A percentile compares a stretch with the other conserved stretches of the same genome.
phyloP scores from a whole-genome alignment of 2,329 filamentous ascomycete genomes.

The Apiospora saccharicola region DNA sequence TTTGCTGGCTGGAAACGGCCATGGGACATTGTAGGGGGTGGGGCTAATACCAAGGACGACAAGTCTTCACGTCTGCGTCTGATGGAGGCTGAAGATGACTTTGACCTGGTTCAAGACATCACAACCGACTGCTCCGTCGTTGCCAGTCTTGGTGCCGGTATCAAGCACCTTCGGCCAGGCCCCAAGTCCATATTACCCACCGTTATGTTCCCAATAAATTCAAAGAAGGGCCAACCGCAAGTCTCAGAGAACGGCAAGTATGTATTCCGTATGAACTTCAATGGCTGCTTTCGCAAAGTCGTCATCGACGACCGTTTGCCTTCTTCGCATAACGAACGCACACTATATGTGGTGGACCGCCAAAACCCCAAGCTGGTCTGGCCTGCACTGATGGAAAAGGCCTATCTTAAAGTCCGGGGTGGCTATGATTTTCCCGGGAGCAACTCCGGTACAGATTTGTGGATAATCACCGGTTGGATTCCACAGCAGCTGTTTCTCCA shows the following conservation, averaged over 20 bases:
- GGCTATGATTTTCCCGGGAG: constrained; percentile 98
- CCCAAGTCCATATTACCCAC: constrained; percentile 73
- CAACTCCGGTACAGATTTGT: constrained; percentile 94
- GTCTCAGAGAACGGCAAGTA: constrained; percentile 87
- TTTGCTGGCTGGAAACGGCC: constrained; percentile 87
- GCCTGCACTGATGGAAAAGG: constrained; percentile 94
- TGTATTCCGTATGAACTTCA: constrained; percentile 91
- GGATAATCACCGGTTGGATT: constrained; percentile 94
- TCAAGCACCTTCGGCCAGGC: constrained; percentile 73
- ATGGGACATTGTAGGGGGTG: constrained; percentile 59
- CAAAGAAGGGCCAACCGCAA: constrained; percentile 60
- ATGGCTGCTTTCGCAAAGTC: constrained; percentile 88
- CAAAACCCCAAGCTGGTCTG: constrained; percentile 83
- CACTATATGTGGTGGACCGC: constrained; percentile 87
- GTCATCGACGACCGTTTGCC: constrained; percentile 90
- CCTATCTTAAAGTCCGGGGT: constrained; percentile 92
- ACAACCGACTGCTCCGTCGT: constrained; percentile 98
- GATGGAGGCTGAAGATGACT: constrained; percentile 55
- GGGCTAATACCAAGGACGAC: constrained; percentile 4
- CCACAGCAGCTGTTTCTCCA: constrained; percentile 95
- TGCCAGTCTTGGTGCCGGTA: constrained; percentile 87
- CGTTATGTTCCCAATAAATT: constrained; percentile 79
- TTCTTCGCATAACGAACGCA: constrained; percentile 74
- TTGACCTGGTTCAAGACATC: constrained; percentile 93
- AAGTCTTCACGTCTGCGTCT: constrained; percentile 29